Conservation (phyloP, 306 rosid genomes). For the Quercus gilva region DNA sequence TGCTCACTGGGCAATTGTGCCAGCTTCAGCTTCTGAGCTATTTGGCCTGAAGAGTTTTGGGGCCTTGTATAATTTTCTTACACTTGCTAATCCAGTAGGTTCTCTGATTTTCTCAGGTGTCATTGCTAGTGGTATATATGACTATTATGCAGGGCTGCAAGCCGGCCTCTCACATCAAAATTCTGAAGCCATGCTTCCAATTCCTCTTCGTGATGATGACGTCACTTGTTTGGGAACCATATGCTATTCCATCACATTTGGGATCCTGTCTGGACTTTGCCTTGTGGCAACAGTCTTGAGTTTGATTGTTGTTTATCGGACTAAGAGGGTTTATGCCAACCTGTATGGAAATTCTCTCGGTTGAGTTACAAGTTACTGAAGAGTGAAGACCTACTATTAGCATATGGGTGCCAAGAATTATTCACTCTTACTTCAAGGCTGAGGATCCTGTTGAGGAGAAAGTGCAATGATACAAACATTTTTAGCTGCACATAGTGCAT, state of each 20-base stretch:
- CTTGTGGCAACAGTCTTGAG: constrained; percentile 50
- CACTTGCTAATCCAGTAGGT: constrained; percentile 64
- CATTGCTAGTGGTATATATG: constrained; percentile 60
- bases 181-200: background rate
- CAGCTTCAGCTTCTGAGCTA: constrained; percentile 43
- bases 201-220: constrained; percentile 24
- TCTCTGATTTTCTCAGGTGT: constrained; percentile 65
- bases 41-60: constrained; percentile 79
- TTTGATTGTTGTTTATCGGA: constrained; percentile 41
- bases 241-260: constrained; percentile 65
- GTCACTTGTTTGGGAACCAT: constrained; percentile 54
- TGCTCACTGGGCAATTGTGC: constrained; percentile 45
- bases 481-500: background rate
- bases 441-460: background rate
- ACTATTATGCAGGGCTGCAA: constrained; percentile 65
- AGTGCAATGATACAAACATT: background rate
- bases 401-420: background rate
- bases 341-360: constrained; percentile 43
- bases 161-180: constrained; percentile 6
- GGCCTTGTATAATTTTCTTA: constrained; percentile 60
- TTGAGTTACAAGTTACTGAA: constrained; percentile 21
- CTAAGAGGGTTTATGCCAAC: constrained; percentile 57
- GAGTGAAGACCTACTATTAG: constrained; percentile 7
- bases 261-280: constrained; percentile 56
- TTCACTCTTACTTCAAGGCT: background rate